A percentile compares a stretch with the other conserved stretches of the same genome.
phyloP scores from a whole-genome alignment of 2,329 filamentous ascomycete species.

The Aspergillus puulaauensis region DNA sequence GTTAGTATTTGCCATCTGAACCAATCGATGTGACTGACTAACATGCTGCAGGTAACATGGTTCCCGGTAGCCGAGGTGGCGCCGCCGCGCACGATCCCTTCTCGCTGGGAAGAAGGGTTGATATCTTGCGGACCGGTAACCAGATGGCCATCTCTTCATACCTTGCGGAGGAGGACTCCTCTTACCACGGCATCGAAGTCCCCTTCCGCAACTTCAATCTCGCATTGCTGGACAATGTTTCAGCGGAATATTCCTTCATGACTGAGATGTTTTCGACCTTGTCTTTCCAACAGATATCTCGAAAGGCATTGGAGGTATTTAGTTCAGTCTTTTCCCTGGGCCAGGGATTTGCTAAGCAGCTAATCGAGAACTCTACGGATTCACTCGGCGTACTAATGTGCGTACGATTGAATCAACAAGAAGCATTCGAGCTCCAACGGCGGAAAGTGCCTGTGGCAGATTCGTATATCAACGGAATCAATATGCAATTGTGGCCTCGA shows the following conservation, averaged over 20 bases:
- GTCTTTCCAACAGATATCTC: conserved; percentile 73
- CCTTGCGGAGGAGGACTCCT: conserved; percentile 84
- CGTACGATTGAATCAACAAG: conserved; percentile 88
- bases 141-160: conserved; percentile 81
- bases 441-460: conserved; percentile 87
- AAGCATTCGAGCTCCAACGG: conserved; percentile 90
- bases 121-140: conserved; percentile 72
- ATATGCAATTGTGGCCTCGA: conserved; percentile 94
- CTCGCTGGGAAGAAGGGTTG: conserved; percentile 80
- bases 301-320: conserved; percentile 84
- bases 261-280: conserved; percentile 83
- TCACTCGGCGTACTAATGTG: conserved; percentile 85
- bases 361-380: conserved; percentile 77
- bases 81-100: conserved; percentile 72
- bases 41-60: conserved; percentile 30
- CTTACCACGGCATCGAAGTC: conserved; percentile 81
- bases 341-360: conserved; percentile 69
- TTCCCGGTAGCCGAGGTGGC: conserved; percentile 40
- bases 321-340: conserved; percentile 86
- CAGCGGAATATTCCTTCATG: conserved; percentile 91
- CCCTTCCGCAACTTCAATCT: conserved; percentile 95
- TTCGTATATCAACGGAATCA: conserved; percentile 88
- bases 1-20: conserved; percentile 29
- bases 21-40: conserved; percentile 14
- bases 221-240: conserved; percentile 88